Evolutionary conservation across 78 protist genomes (phyloP), one percentile per base, ranked within the genome.

Genomic region (Dictyostelium purpureum): DNA sequence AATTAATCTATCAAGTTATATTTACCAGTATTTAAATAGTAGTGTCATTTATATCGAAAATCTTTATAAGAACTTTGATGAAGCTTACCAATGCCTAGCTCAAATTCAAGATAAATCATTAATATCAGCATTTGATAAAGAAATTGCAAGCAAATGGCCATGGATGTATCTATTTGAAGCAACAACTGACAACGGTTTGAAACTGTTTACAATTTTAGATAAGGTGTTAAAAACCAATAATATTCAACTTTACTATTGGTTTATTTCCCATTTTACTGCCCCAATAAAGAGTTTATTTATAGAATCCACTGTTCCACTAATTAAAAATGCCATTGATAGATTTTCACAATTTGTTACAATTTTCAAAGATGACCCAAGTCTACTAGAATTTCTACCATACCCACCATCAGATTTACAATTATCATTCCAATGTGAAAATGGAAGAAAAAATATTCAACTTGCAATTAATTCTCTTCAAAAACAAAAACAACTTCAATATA

Each of bases 321-420:
- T 61, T 9, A 31, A 61, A 28, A 12, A 61, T 61, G 54, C 87
- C 19, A 19, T 24, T 12, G 19, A n/a, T 43, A 61, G 63, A 61
- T 57, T 78, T 24, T 51, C 43, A 59, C 19, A 78, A 21, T 78
- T 78, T 56, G 18, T 78, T n/a, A 6, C 35, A 69, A 5, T 69
- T 0, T 12, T 69, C 1, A 18, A 1, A 19, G 40, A 61, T 14
- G 24, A 61, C 6, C 43, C 37, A 19, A 4, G 9, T 6, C 11
- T 26, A 47, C 56, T 78, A 4, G 24, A 31, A 16, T 37, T 35
- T 37, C 35, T 78, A 24, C 63, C 87, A n/a, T 7, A 61, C 31
- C 87, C 87, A 38, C 87, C 87, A 11, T 26, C 76, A 19, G 65
- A 78, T 61, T 19, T 78, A 14, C 87, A 78, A 43, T 38, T 78